These are phyloP conservation scores for Raffaelea albimanens DNA, from an alignment of 2,329 filamentous ascomycete species.

Conservation along the genomic window DNA sequence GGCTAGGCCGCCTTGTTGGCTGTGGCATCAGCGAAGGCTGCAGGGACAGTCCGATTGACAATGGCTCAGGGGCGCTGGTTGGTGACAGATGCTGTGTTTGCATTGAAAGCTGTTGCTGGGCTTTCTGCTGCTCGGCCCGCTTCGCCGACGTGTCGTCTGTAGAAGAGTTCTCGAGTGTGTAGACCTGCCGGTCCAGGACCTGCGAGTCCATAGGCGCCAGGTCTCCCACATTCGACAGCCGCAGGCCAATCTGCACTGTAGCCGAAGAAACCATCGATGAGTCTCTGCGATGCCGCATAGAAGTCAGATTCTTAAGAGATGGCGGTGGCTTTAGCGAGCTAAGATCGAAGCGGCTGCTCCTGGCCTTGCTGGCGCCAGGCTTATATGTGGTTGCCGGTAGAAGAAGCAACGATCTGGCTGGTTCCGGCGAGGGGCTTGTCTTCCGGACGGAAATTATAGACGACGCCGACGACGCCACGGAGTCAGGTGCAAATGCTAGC, in stretches of 20 bases:
- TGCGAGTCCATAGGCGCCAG: constrained; percentile 28
- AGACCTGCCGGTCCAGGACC: constrained; percentile 24
- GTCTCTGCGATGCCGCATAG: constrained; percentile 40
- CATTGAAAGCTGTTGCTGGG: not conserved
- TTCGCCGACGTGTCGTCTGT: not conserved
- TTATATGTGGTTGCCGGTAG: constrained; percentile 40
- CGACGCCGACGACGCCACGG: not conserved
- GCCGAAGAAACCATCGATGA: constrained; percentile 57
- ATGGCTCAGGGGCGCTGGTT: no score
- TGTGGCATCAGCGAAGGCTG: not conserved
- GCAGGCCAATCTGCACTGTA: constrained; percentile 62
- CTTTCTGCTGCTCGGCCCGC: not conserved
- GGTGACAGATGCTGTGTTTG: not conserved
- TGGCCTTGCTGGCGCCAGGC: constrained; percentile 9
- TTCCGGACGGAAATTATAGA: not conserved
- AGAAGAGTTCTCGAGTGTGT: constrained; percentile 20
- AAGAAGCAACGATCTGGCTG: constrained; percentile 24
- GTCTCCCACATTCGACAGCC: constrained; percentile 51
- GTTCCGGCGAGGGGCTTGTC: constrained; percentile 16
- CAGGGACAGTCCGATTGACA: not conserved
- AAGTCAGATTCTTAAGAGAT: constrained; percentile 29
- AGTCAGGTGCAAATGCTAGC: constrained; percentile 13
- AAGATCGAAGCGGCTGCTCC: constrained; percentile 4
- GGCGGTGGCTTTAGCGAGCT: constrained; percentile 33
- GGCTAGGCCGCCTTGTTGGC: constrained; percentile 7